A percentile compares a stretch with the other conserved stretches of the same genome.
Conservation (phyloP, 176 grass and related monocot species). For the Coix lacrymajobi region DNA sequence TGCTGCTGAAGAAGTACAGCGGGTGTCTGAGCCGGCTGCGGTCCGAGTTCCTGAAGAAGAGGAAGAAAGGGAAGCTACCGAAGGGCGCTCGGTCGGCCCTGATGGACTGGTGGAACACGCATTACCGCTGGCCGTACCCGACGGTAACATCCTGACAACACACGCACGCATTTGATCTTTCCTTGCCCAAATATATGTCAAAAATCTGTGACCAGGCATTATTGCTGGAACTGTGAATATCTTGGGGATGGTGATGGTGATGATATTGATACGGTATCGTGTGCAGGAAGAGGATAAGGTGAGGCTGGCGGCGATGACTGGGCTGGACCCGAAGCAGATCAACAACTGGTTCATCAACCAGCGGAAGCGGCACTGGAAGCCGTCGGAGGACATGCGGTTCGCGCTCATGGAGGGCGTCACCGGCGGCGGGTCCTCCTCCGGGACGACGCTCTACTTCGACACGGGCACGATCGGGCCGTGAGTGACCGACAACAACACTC, state of each 20-base stretch:
- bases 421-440: conserved; percentile 49
- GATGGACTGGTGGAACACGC: conserved; percentile 92
- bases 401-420: conserved; percentile 76
- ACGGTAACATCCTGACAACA: conserved; percentile 40
- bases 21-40: conserved; percentile 77
- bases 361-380: conserved; percentile 94
- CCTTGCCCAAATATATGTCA: background rate
- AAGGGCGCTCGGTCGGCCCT: conserved; percentile 68
- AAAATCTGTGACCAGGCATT: background rate
- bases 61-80: conserved; percentile 97
- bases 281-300: conserved; percentile 89
- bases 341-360: conserved; percentile 99
- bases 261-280: background rate
- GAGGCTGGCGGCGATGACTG: conserved; percentile 60
- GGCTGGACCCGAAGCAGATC: conserved; percentile 85
- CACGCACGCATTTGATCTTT: background rate
- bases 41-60: conserved; percentile 95
- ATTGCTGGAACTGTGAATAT: background rate
- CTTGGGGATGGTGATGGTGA: background rate
- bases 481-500: background rate
- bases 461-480: conserved; percentile 67
- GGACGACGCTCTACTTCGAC: conserved; percentile 80
- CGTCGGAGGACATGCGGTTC: conserved; percentile 82
- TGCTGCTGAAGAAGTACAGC: conserved; percentile 98
- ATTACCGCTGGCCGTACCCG: conserved; percentile 92